Evolutionary conservation across 805 yeast genomes (phyloP).

Genomic region (Kuraishia borneana): DNA sequence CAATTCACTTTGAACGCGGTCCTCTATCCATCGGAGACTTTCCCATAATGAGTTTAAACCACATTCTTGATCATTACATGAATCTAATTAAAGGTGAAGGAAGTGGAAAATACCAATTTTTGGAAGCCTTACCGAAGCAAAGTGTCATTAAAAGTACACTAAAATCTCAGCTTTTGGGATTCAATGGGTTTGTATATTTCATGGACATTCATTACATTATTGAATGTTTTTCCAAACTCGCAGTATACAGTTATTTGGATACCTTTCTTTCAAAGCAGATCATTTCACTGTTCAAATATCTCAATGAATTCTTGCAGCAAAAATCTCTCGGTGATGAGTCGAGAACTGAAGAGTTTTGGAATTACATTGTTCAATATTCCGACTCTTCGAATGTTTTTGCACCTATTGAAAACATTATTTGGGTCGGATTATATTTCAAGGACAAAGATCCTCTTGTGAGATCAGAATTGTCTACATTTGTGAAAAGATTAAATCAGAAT

Average conservation of each 20-base stretch:
- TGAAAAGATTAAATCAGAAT: background rate
- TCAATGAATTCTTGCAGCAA: background rate
- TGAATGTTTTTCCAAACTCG: background rate
- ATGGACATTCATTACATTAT: slow-evolving; percentile 1
- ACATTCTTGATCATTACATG: slow-evolving; percentile 9
- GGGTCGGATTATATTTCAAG: background rate
- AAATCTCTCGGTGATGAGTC: background rate
- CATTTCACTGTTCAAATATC: background rate
- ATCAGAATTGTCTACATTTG: background rate
- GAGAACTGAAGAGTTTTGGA: slow-evolving; percentile 1
- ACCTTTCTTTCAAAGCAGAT: background rate
- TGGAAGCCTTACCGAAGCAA: slow-evolving; percentile 4
- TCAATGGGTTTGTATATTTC: background rate
- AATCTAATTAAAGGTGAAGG: slow-evolving; percentile 2
- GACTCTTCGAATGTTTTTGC: background rate
- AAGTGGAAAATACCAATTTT: background rate
- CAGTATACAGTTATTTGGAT: background rate
- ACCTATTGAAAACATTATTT: background rate
- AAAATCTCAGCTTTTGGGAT: background rate
- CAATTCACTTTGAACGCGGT: slow-evolving; percentile 10
- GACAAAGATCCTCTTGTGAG: background rate
- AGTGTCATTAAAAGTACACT: background rate
- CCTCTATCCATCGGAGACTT: slow-evolving; percentile 9
- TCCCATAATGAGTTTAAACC: slow-evolving; percentile 9
- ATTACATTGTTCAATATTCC: background rate